phyloP scores from a whole-genome alignment of 176 grass and related monocot species.

The Oryza coarctata region DNA sequence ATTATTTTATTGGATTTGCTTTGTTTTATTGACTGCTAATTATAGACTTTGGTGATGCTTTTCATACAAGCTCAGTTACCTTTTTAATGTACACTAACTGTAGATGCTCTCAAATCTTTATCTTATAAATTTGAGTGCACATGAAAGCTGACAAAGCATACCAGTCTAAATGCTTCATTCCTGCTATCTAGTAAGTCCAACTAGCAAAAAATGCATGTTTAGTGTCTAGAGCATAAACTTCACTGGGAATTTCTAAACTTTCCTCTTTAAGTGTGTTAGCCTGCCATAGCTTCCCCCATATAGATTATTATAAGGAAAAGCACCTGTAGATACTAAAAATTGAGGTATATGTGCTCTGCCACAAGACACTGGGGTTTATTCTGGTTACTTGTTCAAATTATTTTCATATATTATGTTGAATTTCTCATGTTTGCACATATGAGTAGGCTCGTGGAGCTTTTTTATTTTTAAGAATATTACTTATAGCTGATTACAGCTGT shows the following conservation, averaged over 20 bases:
- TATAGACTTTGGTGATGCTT: neutral
- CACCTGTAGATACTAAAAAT: neutral
- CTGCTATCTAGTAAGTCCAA: neutral
- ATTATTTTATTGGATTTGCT: neutral
- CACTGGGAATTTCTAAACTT: neutral
- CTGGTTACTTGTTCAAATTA: neutral
- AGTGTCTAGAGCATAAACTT: neutral
- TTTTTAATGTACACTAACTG: neutral
- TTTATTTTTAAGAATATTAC: neutral
- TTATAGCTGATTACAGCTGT: neutral
- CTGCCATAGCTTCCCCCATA: neutral
- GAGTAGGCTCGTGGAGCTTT: neutral
- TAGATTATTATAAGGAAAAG: neutral
- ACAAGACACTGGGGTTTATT: neutral
- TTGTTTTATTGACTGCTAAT: neutral
- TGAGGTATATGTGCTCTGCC: neutral
- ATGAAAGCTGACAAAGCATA: neutral
- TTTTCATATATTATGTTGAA: neutral
- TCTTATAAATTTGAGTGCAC: neutral
- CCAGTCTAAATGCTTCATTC: neutral
- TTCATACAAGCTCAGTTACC: neutral
- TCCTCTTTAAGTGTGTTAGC: neutral
- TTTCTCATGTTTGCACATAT: neutral
- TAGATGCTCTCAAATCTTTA: neutral
- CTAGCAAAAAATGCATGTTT: neutral